These are phyloP conservation scores for Musa itinerans DNA, from an alignment of 176 grass and related monocot genomes.

Conservation along the genomic window DNA sequence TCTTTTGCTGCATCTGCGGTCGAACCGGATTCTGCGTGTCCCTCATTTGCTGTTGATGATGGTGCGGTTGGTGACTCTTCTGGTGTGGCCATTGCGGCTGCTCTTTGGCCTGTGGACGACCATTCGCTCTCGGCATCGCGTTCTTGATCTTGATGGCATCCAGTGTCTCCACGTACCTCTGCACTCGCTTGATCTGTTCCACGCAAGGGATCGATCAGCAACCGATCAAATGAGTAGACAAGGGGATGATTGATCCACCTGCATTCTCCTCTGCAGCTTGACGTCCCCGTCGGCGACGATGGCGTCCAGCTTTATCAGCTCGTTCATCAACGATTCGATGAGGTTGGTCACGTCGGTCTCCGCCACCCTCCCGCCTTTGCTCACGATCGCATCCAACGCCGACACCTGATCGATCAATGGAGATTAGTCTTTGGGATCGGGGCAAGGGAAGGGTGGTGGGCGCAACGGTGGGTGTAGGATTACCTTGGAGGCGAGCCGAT, in stretches of 20 bases:
- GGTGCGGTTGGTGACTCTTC: neutral
- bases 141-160: slow-evolving; percentile 70
- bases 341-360: slow-evolving; percentile 67
- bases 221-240: neutral
- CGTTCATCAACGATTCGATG: slow-evolving; percentile 86
- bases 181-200: slow-evolving; percentile 77
- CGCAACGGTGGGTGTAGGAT: neutral
- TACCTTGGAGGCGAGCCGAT: slow-evolving; percentile 84
- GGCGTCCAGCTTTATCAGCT: slow-evolving; percentile 83
- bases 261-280: slow-evolving; percentile 59
- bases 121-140: slow-evolving; percentile 23
- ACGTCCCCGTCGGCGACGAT: slow-evolving; percentile 65
- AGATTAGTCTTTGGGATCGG: neutral
- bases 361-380: slow-evolving; percentile 66
- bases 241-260: slow-evolving; percentile 24
- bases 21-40: slow-evolving; percentile 8
- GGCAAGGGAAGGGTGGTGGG: neutral
- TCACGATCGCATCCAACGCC: slow-evolving; percentile 66
- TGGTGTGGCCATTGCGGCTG: slow-evolving; percentile 5
- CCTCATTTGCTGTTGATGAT: slow-evolving; percentile 18
- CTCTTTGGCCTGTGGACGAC: slow-evolving; percentile 22
- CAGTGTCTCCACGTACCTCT: slow-evolving; percentile 86
- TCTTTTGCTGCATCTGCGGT: slow-evolving; percentile 19
- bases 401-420: slow-evolving; percentile 34
- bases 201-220: neutral